These are phyloP conservation scores for Daldinia decipiens DNA, from an alignment of 495 filamentous ascomycete species.

Conservation along the genomic window DNA sequence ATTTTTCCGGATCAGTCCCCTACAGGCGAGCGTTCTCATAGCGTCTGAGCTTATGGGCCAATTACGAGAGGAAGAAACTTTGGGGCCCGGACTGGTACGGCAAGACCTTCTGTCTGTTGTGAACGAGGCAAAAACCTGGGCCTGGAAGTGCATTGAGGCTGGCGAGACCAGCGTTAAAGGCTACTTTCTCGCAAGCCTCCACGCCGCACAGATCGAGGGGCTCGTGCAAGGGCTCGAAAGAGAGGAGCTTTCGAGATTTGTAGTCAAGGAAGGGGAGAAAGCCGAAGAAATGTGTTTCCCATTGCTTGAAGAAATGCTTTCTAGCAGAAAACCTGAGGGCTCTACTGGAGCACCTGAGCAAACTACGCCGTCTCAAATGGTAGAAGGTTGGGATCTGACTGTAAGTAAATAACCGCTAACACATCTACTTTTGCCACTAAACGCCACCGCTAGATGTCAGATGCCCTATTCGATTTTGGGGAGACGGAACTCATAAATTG, in stretches of 20 bases:
- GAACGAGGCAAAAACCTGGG: constrained; percentile 58
- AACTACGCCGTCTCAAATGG: constrained; percentile 14
- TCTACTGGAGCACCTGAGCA: constrained; percentile 30
- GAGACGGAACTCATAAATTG: constrained; percentile 29
- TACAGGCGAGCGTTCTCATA: constrained; percentile 59
- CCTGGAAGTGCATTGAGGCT: constrained; percentile 54
- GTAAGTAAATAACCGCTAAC: constrained; percentile 14
- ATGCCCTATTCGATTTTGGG: constrained; percentile 23
- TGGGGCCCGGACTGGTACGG: constrained; percentile 53
- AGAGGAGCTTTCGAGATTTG: constrained; percentile 40
- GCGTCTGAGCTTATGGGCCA: constrained; percentile 58
- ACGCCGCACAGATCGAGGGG: constrained; percentile 59
- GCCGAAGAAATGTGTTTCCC: constrained; percentile 47
- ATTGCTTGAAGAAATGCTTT: constrained; percentile 54
- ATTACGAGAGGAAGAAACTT: constrained; percentile 61
- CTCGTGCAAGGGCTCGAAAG: constrained; percentile 46
- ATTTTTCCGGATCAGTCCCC: constrained; percentile 55
- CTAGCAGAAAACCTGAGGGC: constrained; percentile 16
- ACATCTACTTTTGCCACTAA: constrained; percentile 6
- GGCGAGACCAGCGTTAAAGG: constrained; percentile 70
- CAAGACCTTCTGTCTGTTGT: constrained; percentile 61
- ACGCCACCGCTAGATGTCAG: constrained; percentile 28
- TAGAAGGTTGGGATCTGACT: constrained; percentile 42
- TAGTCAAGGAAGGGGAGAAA: constrained; percentile 44
- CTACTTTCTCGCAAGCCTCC: constrained; percentile 56